Conservation (phyloP, 1,284 basidiomycete genomes). For the Nidula niveotomentosa region DNA sequence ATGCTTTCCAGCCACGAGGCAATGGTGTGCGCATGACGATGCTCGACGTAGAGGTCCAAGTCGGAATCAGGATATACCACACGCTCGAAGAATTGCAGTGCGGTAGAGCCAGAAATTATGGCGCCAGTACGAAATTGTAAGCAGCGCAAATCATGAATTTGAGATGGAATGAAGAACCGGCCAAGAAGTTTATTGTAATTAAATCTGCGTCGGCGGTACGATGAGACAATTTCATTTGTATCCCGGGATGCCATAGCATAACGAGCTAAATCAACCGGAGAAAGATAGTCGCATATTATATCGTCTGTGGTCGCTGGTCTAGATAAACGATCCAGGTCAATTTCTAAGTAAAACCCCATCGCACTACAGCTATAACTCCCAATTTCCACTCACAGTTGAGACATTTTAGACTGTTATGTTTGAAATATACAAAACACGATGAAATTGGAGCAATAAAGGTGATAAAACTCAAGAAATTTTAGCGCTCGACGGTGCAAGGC, state of each 20-base stretch:
- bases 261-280: neutral
- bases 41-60: conserved; percentile 34
- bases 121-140: conserved; percentile 28
- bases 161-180: conserved; percentile 21
- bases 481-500: too few species aligned
- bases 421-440: too few species aligned
- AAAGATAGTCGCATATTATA: neutral
- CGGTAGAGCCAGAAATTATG: conserved; percentile 38
- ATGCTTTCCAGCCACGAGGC: conserved; percentile 11
- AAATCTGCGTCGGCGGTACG: conserved; percentile 10
- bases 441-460: too few species aligned
- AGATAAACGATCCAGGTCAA: too few species aligned
- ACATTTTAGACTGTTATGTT: too few species aligned
- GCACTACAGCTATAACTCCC: too few species aligned
- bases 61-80: conserved; percentile 28
- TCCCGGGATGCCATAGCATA: neutral
- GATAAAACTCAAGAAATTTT: too few species aligned
- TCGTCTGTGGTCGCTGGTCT: neutral
- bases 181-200: conserved; percentile 15
- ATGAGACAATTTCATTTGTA: neutral
- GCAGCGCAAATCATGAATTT: conserved; percentile 23
- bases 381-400: too few species aligned
- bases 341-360: too few species aligned
- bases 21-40: conserved; percentile 8
- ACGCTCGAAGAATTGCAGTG: conserved; percentile 36